Percentiles rank a stretch among this genome's conserved stretches.
Conservation (phyloP, 306 rosid species). For the Vicia faba region DNA sequence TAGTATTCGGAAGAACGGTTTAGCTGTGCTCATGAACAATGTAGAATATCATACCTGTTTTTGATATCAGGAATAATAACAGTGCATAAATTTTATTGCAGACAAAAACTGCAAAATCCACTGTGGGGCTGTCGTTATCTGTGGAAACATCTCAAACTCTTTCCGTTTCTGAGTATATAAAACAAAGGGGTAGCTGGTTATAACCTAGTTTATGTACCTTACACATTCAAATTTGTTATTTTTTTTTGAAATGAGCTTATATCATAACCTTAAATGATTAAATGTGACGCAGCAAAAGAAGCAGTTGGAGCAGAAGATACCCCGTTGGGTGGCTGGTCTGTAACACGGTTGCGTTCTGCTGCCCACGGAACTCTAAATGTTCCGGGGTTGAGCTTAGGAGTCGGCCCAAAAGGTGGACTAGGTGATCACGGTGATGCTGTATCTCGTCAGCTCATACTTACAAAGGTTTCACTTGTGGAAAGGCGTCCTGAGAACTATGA, state of each 20-base stretch:
- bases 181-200: conserved; percentile 71
- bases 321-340: conserved; percentile 96
- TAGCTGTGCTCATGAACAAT: conserved; percentile 11
- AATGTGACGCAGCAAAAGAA: conserved; percentile 73
- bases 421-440: conserved; percentile 99
- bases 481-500: conserved; percentile 99
- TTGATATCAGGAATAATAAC: conserved; percentile 33
- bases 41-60: conserved; percentile 15
- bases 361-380: conserved; percentile 94
- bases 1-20: conserved; percentile 32
- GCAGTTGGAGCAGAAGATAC: conserved; percentile 99
- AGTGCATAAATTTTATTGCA: conserved; percentile 43
- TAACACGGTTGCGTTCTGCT: conserved; percentile 93
- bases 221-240: conserved; percentile 26
- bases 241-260: conserved; percentile 26
- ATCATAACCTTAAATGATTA: conserved; percentile 30
- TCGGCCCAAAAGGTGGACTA: conserved; percentile 98
- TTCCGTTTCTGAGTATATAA: conserved; percentile 69
- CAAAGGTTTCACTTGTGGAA: conserved; percentile 92
- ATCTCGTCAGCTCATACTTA: conserved; percentile 95
- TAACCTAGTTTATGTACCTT: conserved; percentile 30
- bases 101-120: conserved; percentile 95
- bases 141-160: conserved; percentile 84
- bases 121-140: conserved; percentile 77
- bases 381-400: conserved; percentile 88